Evolutionary conservation across 176 grass and related monocot species (phyloP), one percentile per base, ranked within the genome.

Genomic region (Carex myosuroides): DNA sequence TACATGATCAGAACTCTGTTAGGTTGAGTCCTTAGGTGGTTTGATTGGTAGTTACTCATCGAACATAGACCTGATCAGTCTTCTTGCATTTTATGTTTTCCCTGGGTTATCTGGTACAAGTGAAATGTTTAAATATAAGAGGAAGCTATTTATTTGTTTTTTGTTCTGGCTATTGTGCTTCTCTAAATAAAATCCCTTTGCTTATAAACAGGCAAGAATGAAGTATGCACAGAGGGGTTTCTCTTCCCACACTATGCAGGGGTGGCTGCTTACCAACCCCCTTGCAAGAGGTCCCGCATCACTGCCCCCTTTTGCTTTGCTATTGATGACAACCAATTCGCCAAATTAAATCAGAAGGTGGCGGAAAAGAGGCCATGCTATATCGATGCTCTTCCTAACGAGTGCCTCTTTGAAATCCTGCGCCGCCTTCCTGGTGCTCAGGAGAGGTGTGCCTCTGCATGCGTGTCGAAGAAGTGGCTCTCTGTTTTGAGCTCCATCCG

Each of bases 401-500:
- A 79, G 86, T 98, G 96, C 89, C 89, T 98, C 74, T 95, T 93
- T 69, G 96, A 98, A 88, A 86, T 98, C 85, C 93, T 98, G 13
- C 86, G 96, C 57, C 89, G 91, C 60, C 83, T 98, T 50, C 88
- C 85, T 48, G 89, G 89, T 60, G 53, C 70, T 54, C 69, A 85
- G 79, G 88, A 92, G 86, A 88, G 96, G 33, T 88, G 91, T 80
- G 85, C 85, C 13, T 92, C 97, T 66, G 91, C 90, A 1, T 92
- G 85, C 76, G 90, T 99, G 41, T 99, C 93, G 14, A 92, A 91
- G 88, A 93, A 89, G 75, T 96, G 93, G 91, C 93, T 99, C 41
- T 66, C 81, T 30, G 54, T 94, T 35, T 84, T 95, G 64, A 91
- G 86, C 60, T 87, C 89, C 87, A 94, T 95, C 85, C 89, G 89